These are phyloP conservation scores for Shiraia bambusicola DNA, from an alignment of 2,329 filamentous ascomycete genomes.

Conservation along the genomic window DNA sequence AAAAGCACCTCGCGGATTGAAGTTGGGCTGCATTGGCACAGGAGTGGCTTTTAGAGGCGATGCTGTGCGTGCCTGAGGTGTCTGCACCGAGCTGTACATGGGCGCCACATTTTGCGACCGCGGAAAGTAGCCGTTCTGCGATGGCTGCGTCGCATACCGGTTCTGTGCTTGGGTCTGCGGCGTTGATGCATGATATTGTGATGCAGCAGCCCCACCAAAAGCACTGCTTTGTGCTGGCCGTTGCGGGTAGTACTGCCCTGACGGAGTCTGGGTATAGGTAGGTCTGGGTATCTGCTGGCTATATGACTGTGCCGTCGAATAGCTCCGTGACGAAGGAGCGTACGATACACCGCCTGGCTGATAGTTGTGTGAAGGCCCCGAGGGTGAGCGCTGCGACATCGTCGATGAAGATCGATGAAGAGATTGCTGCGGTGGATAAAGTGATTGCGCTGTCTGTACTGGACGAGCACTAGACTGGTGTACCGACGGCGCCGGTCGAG, in stretches of 20 bases:
- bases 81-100: slow-evolving; percentile 33
- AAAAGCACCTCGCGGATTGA: slow-evolving; percentile 31
- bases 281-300: slow-evolving; percentile 37
- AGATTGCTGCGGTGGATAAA: slow-evolving; percentile 40
- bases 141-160: slow-evolving; percentile 34
- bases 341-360: slow-evolving; percentile 34
- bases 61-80: slow-evolving; percentile 34
- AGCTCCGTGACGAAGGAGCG: slow-evolving; percentile 28
- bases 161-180: slow-evolving; percentile 36
- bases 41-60: slow-evolving; percentile 42
- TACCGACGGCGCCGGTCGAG: slow-evolving; percentile 30
- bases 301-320: slow-evolving; percentile 31
- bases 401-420: slow-evolving; percentile 41
- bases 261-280: slow-evolving; percentile 23
- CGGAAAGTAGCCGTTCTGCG: slow-evolving; percentile 37
- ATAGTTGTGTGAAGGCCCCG: slow-evolving; percentile 30
- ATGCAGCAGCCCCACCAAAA: slow-evolving; percentile 30
- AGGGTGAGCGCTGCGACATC: slow-evolving; percentile 39
- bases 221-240: slow-evolving; percentile 30
- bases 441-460: slow-evolving; percentile 29
- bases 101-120: slow-evolving; percentile 38
- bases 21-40: slow-evolving; percentile 23
- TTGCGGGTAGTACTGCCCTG: slow-evolving; percentile 35
- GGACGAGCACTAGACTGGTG: slow-evolving; percentile 31
- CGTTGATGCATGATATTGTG: slow-evolving; percentile 39